Base-by-base conservation (phyloP, 2,329 filamentous ascomycete genomes). In the Pseudofabraea citricarpa region DNA sequence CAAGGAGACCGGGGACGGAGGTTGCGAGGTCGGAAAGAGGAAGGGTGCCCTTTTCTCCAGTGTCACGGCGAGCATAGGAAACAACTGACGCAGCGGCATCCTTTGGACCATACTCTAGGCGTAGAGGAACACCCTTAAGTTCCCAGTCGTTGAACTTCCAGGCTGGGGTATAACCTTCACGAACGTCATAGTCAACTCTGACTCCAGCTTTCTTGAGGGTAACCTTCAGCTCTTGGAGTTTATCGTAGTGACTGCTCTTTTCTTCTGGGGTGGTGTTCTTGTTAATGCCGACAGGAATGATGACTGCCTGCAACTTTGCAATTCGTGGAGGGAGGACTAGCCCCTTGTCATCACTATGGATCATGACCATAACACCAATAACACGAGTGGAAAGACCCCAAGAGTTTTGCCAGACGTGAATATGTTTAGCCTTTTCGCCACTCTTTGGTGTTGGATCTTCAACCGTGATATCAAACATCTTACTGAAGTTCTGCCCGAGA, bases 121-220 rank as follows among this genome's bases (percentile, higher is more conserved):
- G 86, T 27, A 98, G 79, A 36, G 94, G 93, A 32, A 97, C 86
- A 63, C 94, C 93, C 70, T 91, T 94, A 57, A 97, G 77, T 67
- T 98, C 94, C 89, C 90, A 96, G 69, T 98, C 90, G 69, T 94
- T 95, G 75, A 98, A 98, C 69, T 98, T 98, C 83, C 87, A 97
- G 52, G 89, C 90, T 29, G 93, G 90, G 48, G 90, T 81, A 66
- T 97, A 95, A 53, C 86, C 87, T 40, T 97, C 91, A 47, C 94
- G 84, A 63, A 81, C 77, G 63, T 98, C 93, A 40, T 83, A 79
- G 53, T 94, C 85, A 46, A 81, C 79, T 46, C 93, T 87, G 29
- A 98, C 73, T 44, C 83, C 84, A 16, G 77, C 85, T 48, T 80
- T 82, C 60, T 80, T 81, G 40, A 98, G 75, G 9, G 79, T 76